A percentile compares a stretch with the other conserved stretches of the same genome.
These are phyloP conservation scores for Cladophialophora psammophila DNA, from an alignment of 2,329 filamentous ascomycete species.

Conservation along the genomic window DNA sequence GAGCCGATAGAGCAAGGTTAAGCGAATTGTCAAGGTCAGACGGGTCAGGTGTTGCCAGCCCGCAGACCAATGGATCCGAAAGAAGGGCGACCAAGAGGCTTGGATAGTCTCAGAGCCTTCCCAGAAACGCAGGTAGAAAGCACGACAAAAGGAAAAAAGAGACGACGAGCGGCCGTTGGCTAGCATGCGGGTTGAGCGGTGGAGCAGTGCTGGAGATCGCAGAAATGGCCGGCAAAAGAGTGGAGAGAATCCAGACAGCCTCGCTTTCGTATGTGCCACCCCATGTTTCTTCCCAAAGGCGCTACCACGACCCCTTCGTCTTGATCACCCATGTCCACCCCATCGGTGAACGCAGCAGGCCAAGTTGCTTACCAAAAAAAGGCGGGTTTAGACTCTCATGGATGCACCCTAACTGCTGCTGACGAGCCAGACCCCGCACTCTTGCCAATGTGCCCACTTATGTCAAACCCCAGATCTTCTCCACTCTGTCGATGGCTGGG, in stretches of 20 bases:
- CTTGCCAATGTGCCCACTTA: slow-evolving; percentile 4
- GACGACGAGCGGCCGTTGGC: slow-evolving; percentile 25
- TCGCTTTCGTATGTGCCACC: slow-evolving; percentile 24
- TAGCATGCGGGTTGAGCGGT: slow-evolving; percentile 15
- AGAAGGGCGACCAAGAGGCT: slow-evolving; percentile 2
- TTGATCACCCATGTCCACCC: background rate
- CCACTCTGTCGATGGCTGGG: slow-evolving; percentile 16
- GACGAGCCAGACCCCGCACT: slow-evolving; percentile 23
- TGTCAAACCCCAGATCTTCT: slow-evolving; percentile 21
- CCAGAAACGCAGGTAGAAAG: slow-evolving; percentile 13
- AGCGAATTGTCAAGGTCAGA: slow-evolving; percentile 12
- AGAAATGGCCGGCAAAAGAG: slow-evolving; percentile 19
- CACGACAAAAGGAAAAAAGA: slow-evolving; percentile 28
- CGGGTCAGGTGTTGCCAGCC: slow-evolving; percentile 23
- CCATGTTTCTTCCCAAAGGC: slow-evolving; percentile 5
- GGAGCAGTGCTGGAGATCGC: slow-evolving; percentile 7
- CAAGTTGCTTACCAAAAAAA: slow-evolving; percentile 6
- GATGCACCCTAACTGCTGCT: background rate
- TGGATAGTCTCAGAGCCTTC: slow-evolving; percentile 9
- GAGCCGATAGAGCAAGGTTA: slow-evolving; percentile 4
- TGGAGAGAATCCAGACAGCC: slow-evolving; percentile 27
- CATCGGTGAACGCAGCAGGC: background rate
- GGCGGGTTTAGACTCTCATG: slow-evolving; percentile 10
- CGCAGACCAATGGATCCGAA: slow-evolving; percentile 4
- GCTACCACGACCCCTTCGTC: slow-evolving; percentile 1